Percentiles rank a stretch among this genome's conserved stretches.
phyloP scores from a whole-genome alignment of 208 protist genomes.

The Wallacemonas sp. region DNA sequence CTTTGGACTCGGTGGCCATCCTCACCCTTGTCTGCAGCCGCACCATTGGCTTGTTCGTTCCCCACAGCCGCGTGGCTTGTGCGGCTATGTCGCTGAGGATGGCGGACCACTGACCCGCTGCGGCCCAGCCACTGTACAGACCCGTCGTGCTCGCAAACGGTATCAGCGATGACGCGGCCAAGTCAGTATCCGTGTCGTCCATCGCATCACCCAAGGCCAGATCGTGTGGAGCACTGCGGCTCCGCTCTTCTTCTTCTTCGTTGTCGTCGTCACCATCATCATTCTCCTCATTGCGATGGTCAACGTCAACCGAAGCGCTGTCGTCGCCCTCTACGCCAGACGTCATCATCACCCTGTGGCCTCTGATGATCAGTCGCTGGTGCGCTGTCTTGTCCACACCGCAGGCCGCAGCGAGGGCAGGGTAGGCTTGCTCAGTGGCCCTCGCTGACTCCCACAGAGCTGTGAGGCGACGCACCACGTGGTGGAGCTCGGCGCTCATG shows the following conservation, averaged over 20 bases:
- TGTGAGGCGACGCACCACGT: constrained; percentile 20
- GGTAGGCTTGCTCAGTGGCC: constrained; percentile 24
- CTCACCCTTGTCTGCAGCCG: background rate
- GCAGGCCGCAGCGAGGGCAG: constrained; percentile 22
- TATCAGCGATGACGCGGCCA: background rate
- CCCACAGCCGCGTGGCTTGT: background rate
- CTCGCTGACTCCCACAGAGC: constrained; percentile 27
- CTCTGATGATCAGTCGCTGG: constrained; percentile 23
- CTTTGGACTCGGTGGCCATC: too few species aligned
- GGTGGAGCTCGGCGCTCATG: background rate
- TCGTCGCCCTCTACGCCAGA: constrained; percentile 3
- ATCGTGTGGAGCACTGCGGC: too few species aligned
- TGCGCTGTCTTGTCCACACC: constrained; percentile 29
- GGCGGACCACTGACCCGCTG: background rate
- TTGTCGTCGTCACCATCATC: too few species aligned
- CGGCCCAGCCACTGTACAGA: constrained; percentile 5
- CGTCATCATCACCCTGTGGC: constrained; percentile 18
- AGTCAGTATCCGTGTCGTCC: too few species aligned
- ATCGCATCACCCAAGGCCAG: too few species aligned
- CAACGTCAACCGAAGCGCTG: background rate
- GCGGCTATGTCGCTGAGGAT: background rate
- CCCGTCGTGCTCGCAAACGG: constrained; percentile 25
- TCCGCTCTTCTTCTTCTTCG: too few species aligned
- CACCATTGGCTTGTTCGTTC: background rate
- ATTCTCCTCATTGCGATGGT: too few species aligned